Conservation (phyloP, 176 grass and related monocot species). For the Leersia perrieri region DNA sequence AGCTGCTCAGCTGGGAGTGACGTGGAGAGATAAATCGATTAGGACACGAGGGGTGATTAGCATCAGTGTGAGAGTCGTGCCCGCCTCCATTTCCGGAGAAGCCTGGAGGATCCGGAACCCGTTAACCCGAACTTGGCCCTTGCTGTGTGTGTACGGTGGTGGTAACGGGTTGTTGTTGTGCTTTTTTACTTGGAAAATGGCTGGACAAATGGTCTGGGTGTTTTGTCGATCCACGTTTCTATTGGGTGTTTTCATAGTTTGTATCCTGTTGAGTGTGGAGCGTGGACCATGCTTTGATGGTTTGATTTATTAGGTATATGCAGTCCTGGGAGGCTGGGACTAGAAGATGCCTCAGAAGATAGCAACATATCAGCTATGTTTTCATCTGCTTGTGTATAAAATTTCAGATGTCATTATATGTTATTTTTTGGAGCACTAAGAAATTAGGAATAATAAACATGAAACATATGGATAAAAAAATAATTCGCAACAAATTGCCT, state of each 20-base stretch:
- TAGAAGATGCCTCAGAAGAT: background rate
- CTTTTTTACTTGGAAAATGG: background rate
- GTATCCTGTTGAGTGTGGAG: background rate
- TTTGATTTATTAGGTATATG: background rate
- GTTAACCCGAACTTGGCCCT: background rate
- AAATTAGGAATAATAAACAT: too few relatives aligned
- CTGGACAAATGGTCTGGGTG: background rate
- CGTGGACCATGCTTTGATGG: background rate
- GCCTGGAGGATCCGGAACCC: background rate
- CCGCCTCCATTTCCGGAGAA: background rate
- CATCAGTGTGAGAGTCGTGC: background rate
- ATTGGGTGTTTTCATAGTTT: background rate
- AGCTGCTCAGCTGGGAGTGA: conserved; percentile 2
- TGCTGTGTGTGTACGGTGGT: too few relatives aligned
- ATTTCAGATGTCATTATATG: too few relatives aligned
- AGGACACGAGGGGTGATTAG: background rate
- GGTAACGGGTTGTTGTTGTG: background rate
- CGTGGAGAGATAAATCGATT: conserved; percentile 36
- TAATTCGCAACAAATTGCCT: background rate
- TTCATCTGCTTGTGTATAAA: too few relatives aligned
- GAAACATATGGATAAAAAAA: too few relatives aligned
- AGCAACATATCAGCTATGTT: background rate
- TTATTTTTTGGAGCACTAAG: too few relatives aligned
- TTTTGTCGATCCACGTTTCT: background rate
- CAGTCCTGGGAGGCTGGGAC: background rate